Base-by-base conservation (phyloP, 148 eudicot species). In the Euryodendron excelsum region DNA sequence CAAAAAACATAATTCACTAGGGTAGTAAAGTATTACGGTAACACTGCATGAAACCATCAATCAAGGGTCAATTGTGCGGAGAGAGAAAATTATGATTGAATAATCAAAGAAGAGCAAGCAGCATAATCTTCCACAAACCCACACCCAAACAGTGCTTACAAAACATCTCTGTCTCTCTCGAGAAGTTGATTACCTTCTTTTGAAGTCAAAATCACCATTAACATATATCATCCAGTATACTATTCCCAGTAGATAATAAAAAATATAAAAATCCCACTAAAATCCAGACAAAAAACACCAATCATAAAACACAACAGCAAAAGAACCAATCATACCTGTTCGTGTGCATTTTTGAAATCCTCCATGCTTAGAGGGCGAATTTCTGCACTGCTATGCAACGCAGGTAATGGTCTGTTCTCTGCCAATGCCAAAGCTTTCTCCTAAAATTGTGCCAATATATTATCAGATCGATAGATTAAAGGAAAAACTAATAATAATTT, bases 331-430 rank as follows among this genome's bases (percentile, higher is more conserved):
- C 33, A 11, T 85, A 92, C 98, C 97, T 94, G 98, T 78, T 94
- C 98, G 63, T 94, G 98, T 34, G 98, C 98, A 84, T 81, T 84
- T 80, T 77, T 92, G 79, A 94, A 94, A 86, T 94, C 98, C 64
- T 88, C 93, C 87, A 84, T 83, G 83, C 81, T 90, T 65, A 94
- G 69, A 76, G 94, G 85, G 17, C 98, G 94, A 36, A 94, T 78
- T 56, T 94, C 98, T 41, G 88, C 88, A 73, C 98, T 85, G 79
- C 82, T 83, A 76, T 84, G 88, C 80, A 92, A 74, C 62, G 82
- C 79, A 73, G 93, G 93, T 56, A 84, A 45, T 39, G 86, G 87
- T 81, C 81, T 92, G 66, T 79, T 86, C 78, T 92, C 94, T 64
- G 89, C 83, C 73, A 84, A 63, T 69, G 98, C 98, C 82, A 74